Evolutionary conservation across 306 rosid genomes (phyloP).

Genomic region (Malus orientalis): DNA sequence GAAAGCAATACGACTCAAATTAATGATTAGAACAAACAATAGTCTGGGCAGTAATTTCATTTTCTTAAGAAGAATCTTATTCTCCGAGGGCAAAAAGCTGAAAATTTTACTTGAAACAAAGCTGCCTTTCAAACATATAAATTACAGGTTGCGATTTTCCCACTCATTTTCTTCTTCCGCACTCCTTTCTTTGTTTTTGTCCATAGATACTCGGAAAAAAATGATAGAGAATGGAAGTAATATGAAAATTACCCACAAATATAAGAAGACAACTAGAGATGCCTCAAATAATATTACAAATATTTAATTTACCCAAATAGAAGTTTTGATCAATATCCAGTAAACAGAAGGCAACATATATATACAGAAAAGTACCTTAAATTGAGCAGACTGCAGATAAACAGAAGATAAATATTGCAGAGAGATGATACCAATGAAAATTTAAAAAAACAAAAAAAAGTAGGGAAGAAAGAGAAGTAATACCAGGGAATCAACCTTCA

Average conservation of each 20-base stretch:
- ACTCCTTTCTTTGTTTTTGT: too few species aligned
- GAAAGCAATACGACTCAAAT: not conserved
- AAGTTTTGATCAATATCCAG: not conserved
- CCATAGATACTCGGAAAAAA: too few species aligned
- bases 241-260: too few species aligned
- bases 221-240: too few species aligned
- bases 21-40: not conserved
- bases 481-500: too few species aligned
- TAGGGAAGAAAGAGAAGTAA: constrained; percentile 6
- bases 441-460: not conserved
- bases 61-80: not conserved
- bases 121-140: not conserved
- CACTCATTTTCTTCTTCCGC: too few species aligned
- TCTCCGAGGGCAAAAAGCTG: not conserved
- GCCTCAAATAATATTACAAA: not conserved
- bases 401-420: not conserved
- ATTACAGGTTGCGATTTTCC: too few species aligned
- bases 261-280: not conserved
- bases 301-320: constrained; percentile 26
- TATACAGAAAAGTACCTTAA: not conserved
- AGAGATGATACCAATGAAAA: not conserved
- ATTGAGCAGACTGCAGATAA: not conserved
- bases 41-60: not conserved
- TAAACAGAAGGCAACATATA: not conserved
- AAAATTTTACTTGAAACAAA: not conserved